Evolutionary conservation across 1,284 basidiomycete genomes (phyloP).

Genomic region (Ustilago crameri): DNA sequence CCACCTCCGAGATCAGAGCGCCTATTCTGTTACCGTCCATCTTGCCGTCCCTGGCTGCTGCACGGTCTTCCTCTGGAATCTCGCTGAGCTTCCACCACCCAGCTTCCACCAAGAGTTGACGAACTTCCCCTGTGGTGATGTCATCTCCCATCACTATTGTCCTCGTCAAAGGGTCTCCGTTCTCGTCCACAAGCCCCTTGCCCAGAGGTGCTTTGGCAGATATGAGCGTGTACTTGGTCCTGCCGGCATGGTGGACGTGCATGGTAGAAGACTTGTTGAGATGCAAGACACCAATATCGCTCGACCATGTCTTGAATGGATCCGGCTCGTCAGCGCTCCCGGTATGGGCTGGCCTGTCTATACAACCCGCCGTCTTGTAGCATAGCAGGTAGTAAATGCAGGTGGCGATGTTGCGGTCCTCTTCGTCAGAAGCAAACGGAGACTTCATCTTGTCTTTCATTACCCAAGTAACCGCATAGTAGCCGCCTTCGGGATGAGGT

Average conservation of each 20-base stretch:
- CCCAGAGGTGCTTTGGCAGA: conserved; percentile 45
- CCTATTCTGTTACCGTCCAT: conserved; percentile 25
- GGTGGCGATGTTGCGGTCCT: conserved; percentile 33
- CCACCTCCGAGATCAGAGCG: conserved; percentile 51
- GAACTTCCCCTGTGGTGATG: conserved; percentile 40
- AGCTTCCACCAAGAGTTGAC: conserved; percentile 49
- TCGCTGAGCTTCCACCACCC: conserved; percentile 58
- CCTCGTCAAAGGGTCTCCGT: conserved; percentile 36
- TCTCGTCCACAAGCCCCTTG: conserved; percentile 28
- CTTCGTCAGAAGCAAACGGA: conserved; percentile 39
- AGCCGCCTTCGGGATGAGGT: conserved; percentile 51
- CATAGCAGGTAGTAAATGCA: conserved; percentile 54
- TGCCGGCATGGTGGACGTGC: conserved; percentile 51
- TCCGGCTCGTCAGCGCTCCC: conserved; percentile 19
- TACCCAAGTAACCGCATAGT: conserved; percentile 42
- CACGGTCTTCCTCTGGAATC: conserved; percentile 33
- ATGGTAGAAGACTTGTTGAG: conserved; percentile 50
- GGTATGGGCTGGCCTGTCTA: conserved; percentile 9
- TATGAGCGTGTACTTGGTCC: conserved; percentile 53
- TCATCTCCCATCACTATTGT: conserved; percentile 49
- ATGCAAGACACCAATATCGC: conserved; percentile 47
- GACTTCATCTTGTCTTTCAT: conserved; percentile 29
- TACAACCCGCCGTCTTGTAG: conserved; percentile 26
- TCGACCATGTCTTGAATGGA: conserved; percentile 38
- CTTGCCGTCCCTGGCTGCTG: conserved; percentile 8